Percentiles rank a stretch among this genome's conserved stretches.
These are phyloP conservation scores for Alternaria novae-zelandiae DNA, from an alignment of 2,329 filamentous ascomycete genomes.

Conservation along the genomic window DNA sequence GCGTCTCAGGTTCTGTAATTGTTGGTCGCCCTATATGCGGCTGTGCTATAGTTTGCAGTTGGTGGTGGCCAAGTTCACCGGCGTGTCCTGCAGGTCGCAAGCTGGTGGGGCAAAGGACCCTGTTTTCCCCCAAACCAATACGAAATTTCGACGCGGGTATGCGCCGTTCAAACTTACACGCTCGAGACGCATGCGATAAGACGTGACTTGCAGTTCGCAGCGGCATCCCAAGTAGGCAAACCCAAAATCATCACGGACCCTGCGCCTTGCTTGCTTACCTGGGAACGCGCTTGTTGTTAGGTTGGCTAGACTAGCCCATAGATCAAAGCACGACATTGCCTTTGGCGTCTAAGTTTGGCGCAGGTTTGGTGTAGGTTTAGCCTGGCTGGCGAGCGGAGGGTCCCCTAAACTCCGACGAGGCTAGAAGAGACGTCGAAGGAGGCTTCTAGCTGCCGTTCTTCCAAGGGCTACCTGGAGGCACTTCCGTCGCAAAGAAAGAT, in stretches of 20 bases:
- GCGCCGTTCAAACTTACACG: not conserved
- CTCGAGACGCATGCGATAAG: not conserved
- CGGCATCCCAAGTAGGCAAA: not conserved
- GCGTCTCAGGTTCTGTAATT: not conserved
- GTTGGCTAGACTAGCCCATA: not conserved
- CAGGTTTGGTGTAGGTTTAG: not conserved
- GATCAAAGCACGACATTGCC: not conserved
- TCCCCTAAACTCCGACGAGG: not conserved
- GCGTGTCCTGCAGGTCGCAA: not conserved
- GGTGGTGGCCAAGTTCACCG: not conserved
- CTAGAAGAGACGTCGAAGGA: not conserved
- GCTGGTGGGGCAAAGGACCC: not conserved
- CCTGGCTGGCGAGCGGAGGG: not conserved
- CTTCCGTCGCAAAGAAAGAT: not conserved
- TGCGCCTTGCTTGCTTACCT: not conserved
- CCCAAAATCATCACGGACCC: not conserved
- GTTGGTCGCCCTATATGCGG: not conserved
- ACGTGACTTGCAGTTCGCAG: not conserved
- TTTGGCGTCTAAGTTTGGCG: slow-evolving; percentile 1
- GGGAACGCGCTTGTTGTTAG: not conserved
- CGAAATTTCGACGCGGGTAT: not conserved
- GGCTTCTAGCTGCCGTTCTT: not conserved
- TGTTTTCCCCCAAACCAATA: not conserved
- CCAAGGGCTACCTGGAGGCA: not conserved
- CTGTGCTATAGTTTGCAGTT: not conserved